phyloP scores from a whole-genome alignment of 495 filamentous ascomycete genomes.

The Daldinia grandis region DNA sequence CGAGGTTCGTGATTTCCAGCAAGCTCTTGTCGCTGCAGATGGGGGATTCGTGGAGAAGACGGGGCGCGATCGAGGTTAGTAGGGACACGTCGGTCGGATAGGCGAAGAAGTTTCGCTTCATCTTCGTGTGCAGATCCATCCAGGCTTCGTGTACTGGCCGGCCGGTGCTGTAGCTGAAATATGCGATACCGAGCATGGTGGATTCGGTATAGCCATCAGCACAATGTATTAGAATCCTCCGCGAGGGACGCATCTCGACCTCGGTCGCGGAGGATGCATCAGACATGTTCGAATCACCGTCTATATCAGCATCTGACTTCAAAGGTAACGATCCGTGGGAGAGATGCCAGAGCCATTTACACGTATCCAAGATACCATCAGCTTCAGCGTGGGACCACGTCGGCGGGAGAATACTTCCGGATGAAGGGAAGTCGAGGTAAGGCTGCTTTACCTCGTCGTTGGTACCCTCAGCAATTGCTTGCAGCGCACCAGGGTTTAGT shows the following conservation, averaged over 20 bases:
- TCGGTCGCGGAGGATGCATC: slow-evolving; percentile 41
- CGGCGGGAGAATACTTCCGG: slow-evolving; percentile 85
- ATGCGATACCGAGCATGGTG: slow-evolving; percentile 84
- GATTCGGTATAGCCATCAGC: slow-evolving; percentile 96
- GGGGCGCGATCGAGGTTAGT: slow-evolving; percentile 74
- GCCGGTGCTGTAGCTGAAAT: slow-evolving; percentile 88
- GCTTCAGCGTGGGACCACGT: slow-evolving; percentile 80
- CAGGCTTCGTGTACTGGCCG: slow-evolving; percentile 83
- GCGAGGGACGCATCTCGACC: slow-evolving; percentile 46
- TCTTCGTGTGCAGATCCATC: slow-evolving; percentile 81
- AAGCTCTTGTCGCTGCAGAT: slow-evolving; percentile 49
- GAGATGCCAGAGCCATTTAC: slow-evolving; percentile 87
- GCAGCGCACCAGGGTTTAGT: slow-evolving; percentile 64
- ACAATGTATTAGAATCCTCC: slow-evolving; percentile 88
- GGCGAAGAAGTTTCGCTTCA: slow-evolving; percentile 92
- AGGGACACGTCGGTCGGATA: slow-evolving; percentile 89
- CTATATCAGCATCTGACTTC: slow-evolving; percentile 49
- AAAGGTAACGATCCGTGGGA: slow-evolving; percentile 65
- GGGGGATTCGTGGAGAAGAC: slow-evolving; percentile 66
- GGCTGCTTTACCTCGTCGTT: slow-evolving; percentile 53
- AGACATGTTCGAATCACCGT: slow-evolving; percentile 52
- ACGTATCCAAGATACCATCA: slow-evolving; percentile 82
- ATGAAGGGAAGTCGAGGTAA: slow-evolving; percentile 88
- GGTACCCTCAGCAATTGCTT: slow-evolving; percentile 52
- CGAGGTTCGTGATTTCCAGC: slow-evolving; percentile 54